These are phyloP conservation scores for Allantophomopsis lycopodina DNA, from an alignment of 2,329 filamentous ascomycete genomes.

Conservation along the genomic window DNA sequence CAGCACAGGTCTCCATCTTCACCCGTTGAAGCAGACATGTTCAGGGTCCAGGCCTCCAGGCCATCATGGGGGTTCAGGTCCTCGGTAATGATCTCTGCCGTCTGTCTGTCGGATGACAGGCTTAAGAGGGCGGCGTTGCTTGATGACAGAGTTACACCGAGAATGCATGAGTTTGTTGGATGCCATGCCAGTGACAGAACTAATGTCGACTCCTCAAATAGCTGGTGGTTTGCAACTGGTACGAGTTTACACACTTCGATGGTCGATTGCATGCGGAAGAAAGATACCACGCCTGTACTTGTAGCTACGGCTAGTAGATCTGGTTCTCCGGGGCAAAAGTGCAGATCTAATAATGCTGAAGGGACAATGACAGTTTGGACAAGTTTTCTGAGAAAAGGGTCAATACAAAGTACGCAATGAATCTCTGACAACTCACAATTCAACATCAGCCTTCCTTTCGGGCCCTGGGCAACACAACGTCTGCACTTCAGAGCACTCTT, in stretches of 20 bases:
- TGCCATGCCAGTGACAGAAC: slow-evolving; percentile 67
- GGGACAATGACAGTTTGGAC: slow-evolving; percentile 47
- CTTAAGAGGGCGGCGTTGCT: slow-evolving; percentile 46
- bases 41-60: slow-evolving; percentile 64
- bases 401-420: slow-evolving; percentile 25
- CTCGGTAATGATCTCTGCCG: slow-evolving; percentile 2
- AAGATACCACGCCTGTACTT: slow-evolving; percentile 47
- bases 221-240: slow-evolving; percentile 27
- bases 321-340: slow-evolving; percentile 49
- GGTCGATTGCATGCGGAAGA: slow-evolving; percentile 31
- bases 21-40: slow-evolving; percentile 30
- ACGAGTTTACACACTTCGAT: slow-evolving; percentile 33
- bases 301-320: slow-evolving; percentile 60
- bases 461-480: too few relatives aligned
- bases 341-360: slow-evolving; percentile 72
- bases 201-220: slow-evolving; percentile 43
- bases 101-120: slow-evolving; percentile 19
- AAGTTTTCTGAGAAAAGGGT: slow-evolving; percentile 27
- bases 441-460: too few relatives aligned
- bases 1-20: slow-evolving; percentile 5
- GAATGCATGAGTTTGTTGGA: slow-evolving; percentile 33
- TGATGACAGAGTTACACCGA: slow-evolving; percentile 61
- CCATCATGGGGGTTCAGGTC: slow-evolving; percentile 6
- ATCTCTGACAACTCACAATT: too few relatives aligned
- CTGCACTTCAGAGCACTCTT: too few relatives aligned